Conservation (phyloP, 2,329 filamentous ascomycete species). For the Lachnellula arida region DNA sequence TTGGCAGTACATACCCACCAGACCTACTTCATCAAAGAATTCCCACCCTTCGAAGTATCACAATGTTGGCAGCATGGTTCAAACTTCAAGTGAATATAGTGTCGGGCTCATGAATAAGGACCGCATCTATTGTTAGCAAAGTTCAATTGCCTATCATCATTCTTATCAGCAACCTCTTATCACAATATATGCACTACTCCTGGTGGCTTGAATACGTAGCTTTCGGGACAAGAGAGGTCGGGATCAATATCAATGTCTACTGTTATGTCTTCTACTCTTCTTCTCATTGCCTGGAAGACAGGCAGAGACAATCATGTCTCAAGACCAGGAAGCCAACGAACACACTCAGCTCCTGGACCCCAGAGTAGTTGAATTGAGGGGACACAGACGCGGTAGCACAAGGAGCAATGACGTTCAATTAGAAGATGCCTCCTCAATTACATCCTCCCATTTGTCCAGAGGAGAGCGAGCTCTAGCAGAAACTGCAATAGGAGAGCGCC, state of each 20-base stretch:
- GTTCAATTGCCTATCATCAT: too few relatives aligned
- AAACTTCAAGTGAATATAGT: too few relatives aligned
- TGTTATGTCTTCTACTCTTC: neutral
- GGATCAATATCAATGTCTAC: neutral
- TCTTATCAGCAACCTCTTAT: too few relatives aligned
- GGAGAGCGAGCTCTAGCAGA: conserved; percentile 43
- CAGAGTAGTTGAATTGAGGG: conserved; percentile 4
- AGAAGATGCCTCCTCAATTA: conserved; percentile 17
- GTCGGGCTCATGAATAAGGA: too few relatives aligned
- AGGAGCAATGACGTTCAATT: neutral
- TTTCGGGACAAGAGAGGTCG: neutral
- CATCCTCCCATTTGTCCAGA: conserved; percentile 37
- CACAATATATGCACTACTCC: too few relatives aligned
- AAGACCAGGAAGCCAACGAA: conserved; percentile 22
- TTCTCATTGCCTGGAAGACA: neutral
- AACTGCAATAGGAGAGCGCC: conserved; percentile 47
- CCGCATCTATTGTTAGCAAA: too few relatives aligned
- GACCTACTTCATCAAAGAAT: too few relatives aligned
- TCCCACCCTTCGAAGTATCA: too few relatives aligned
- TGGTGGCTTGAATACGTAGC: too few relatives aligned
- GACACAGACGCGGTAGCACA: conserved; percentile 5
- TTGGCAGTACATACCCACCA: too few relatives aligned
- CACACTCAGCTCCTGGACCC: conserved; percentile 18
- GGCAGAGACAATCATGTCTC: conserved; percentile 12
- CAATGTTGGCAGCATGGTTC: too few relatives aligned